These are phyloP conservation scores for Xylaria arbuscula DNA, from an alignment of 2,329 filamentous ascomycete genomes.

Conservation along the genomic window DNA sequence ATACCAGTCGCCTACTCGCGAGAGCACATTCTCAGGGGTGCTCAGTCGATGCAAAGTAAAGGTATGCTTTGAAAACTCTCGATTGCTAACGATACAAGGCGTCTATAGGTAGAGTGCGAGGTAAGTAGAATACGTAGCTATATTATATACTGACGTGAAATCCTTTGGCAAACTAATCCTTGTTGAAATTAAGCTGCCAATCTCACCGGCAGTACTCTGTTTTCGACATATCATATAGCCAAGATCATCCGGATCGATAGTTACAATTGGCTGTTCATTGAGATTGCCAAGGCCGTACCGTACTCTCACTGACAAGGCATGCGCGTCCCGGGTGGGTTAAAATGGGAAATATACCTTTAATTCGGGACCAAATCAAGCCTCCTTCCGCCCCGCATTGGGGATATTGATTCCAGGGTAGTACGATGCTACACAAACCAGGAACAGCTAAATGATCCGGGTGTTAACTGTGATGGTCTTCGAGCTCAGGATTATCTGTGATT, in stretches of 20 bases:
- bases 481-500: constrained; percentile 2
- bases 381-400: constrained; percentile 2
- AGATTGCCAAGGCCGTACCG: constrained; percentile 4
- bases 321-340: not conserved
- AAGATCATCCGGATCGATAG: not conserved
- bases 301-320: not conserved
- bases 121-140: not conserved
- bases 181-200: not conserved
- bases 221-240: not conserved
- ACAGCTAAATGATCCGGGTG: not conserved
- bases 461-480: not conserved
- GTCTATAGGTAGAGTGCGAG: not conserved
- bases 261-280: not conserved
- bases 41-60: not conserved
- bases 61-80: not conserved
- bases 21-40: not conserved
- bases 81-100: not conserved
- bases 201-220: not conserved
- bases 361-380: not conserved
- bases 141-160: not conserved
- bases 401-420: not conserved
- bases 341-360: not conserved
- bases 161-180: not conserved
- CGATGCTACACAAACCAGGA: not conserved
- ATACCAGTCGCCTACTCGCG: not conserved